Conservation (phyloP, 495 filamentous ascomycete genomes). For the Aspergillus haitiensis region DNA sequence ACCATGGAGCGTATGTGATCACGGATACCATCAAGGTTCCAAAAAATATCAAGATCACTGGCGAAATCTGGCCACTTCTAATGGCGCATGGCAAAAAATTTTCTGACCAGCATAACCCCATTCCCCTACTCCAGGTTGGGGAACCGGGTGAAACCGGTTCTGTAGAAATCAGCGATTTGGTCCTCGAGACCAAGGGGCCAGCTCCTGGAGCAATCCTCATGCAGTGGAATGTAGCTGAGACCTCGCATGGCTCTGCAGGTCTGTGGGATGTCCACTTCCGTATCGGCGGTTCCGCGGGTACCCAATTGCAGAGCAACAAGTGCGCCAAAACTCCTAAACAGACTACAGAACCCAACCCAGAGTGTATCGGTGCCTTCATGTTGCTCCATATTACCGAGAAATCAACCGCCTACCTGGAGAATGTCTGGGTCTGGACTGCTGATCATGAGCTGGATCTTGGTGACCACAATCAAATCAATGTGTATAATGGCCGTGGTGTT, state of each 20-base stretch:
- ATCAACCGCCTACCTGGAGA: conserved; percentile 80
- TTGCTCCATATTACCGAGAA: conserved; percentile 74
- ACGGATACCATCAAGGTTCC: conserved; percentile 83
- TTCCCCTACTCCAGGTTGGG: conserved; percentile 66
- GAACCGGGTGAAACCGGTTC: conserved; percentile 72
- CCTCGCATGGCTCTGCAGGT: conserved; percentile 65
- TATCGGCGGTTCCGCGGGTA: conserved; percentile 77
- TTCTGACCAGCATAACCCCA: conserved; percentile 66
- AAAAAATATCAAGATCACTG: conserved; percentile 64
- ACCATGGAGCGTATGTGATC: conserved; percentile 86
- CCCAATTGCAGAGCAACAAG: conserved; percentile 70
- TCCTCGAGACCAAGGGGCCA: conserved; percentile 61
- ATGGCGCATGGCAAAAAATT: conserved; percentile 78
- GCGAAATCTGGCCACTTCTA: conserved; percentile 87
- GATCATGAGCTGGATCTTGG: conserved; percentile 85
- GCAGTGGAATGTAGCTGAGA: conserved; percentile 81
- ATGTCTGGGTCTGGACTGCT: conserved; percentile 93
- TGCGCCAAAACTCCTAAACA: conserved; percentile 64
- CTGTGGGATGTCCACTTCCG: conserved; percentile 95
- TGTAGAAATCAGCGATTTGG: conserved; percentile 80
- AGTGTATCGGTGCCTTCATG: conserved; percentile 76
- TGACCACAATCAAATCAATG: conserved; percentile 80
- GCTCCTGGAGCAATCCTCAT: conserved; percentile 86
- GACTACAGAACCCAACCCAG: conserved; percentile 50
- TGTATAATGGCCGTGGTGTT: conserved; percentile 88